phyloP scores from a whole-genome alignment of 2,329 filamentous ascomycete species.

The Amphichorda felina region DNA sequence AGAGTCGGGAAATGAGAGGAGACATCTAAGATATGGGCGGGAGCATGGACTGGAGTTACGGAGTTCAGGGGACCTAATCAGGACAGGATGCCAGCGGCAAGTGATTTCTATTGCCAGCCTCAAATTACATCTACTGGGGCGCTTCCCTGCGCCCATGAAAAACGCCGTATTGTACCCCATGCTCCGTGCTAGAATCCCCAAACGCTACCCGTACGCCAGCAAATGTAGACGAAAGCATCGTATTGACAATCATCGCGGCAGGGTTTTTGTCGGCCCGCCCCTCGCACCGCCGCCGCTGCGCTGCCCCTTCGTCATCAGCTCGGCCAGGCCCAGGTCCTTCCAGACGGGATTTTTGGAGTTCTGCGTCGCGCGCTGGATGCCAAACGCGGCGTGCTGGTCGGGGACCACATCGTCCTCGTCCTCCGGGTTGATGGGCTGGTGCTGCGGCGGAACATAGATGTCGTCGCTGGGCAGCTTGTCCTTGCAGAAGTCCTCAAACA shows the following conservation, averaged over 20 bases:
- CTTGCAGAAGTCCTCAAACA: conserved; percentile 67
- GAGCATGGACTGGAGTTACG: conserved; percentile 1
- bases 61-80: background rate
- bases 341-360: conserved; percentile 59
- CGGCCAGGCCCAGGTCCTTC: conserved; percentile 65
- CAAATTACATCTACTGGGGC: background rate
- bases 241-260: conserved; percentile 14
- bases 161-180: background rate
- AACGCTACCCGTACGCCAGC: too few species aligned
- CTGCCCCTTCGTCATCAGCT: conserved; percentile 56
- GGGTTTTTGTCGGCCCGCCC: conserved; percentile 6
- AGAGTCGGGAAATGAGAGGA: conserved; percentile 1
- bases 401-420: conserved; percentile 84
- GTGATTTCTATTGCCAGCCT: background rate
- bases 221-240: too few species aligned
- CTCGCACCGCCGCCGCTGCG: conserved; percentile 10
- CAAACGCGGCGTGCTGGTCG: conserved; percentile 79
- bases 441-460: conserved; percentile 68
- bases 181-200: too few species aligned
- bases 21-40: background rate
- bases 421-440: conserved; percentile 76
- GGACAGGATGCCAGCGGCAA: background rate
- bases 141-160: background rate
- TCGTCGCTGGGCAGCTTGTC: conserved; percentile 64
- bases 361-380: conserved; percentile 72